Base-by-base conservation (phyloP, 129 eudicot species). In the Helianthus tuberosus region DNA sequence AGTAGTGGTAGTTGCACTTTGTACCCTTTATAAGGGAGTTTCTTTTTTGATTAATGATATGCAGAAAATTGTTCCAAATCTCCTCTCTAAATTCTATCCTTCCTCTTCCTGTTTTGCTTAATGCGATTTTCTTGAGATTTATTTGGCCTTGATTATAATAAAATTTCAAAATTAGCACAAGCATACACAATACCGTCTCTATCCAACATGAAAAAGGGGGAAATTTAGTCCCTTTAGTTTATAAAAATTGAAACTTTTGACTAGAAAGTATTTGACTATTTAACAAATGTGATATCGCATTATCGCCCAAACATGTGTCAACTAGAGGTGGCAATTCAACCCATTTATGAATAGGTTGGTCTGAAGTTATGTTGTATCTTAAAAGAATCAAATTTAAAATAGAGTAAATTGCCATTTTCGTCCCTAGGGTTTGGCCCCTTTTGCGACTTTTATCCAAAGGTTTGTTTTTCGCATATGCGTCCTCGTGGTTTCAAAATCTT, bases 71-170 rank as follows among this genome's bases (percentile, higher is more conserved):
- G 23, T 20, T 20, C 23, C 23, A 20, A 20, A 20, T 20, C 23
- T 20, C 23, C 23, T 20, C 23, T 20, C 0, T 0, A 20, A 20
- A 20, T 20, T 20, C 23, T 20, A 20, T 20, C 23, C 23, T 0
- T 20, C 23, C 23, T 20, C 23, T 20, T 20, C 23, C 23, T 20
- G 0, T 20, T 20, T 20, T 20, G 23, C 23, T 20, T 20, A 91
- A 74, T 47, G 90, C 86, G 74, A 65, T 67, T 85, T 86, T 96
- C 79, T 84, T 91, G 61, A 86, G 66, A 81, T 79, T 89, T 68
- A 88, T 83, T 82, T 91, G 83, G 68, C 66, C 81, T 96, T 91
- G 87, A 60, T 53, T 10, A 57, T 72, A 11, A 25, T 1, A 16
- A 32, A 3, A 27, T 47, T n/a, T 52, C 55, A 46, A 84, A 64